Conservation (phyloP, 176 grass and related monocot genomes). For the Oryza brachyantha region DNA sequence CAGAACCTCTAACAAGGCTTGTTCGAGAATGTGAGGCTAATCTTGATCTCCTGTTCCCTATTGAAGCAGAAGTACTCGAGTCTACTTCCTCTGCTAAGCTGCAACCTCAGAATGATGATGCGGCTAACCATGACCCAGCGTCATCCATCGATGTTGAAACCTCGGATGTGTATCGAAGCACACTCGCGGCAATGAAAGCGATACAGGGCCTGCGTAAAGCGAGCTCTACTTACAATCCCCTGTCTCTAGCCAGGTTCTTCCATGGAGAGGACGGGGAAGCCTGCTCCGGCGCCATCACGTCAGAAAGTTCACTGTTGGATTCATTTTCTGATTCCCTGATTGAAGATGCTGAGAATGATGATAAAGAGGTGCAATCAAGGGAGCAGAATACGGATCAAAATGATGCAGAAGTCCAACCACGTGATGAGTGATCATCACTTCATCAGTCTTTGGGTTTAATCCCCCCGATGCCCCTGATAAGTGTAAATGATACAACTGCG, state of each 20-base stretch:
- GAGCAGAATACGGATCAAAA: slow-evolving; percentile 24
- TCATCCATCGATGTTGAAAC: slow-evolving; percentile 48
- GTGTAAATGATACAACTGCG: slow-evolving; percentile 32
- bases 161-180: slow-evolving; percentile 73
- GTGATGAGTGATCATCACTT: slow-evolving; percentile 32
- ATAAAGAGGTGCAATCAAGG: slow-evolving; percentile 53
- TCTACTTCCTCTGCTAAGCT: slow-evolving; percentile 46
- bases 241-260: slow-evolving; percentile 85
- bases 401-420: not conserved
- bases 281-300: slow-evolving; percentile 71
- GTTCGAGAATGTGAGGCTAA: slow-evolving; percentile 88
- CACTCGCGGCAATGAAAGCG: slow-evolving; percentile 76
- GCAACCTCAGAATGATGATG: slow-evolving; percentile 9
- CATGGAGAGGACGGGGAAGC: slow-evolving; percentile 62
- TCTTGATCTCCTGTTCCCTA: slow-evolving; percentile 84
- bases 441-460: slow-evolving; percentile 18
- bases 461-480: not conserved
- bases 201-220: slow-evolving; percentile 80
- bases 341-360: slow-evolving; percentile 54
- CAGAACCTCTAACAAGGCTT: slow-evolving; percentile 74
- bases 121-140: slow-evolving; percentile 7
- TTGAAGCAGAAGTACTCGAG: slow-evolving; percentile 85
- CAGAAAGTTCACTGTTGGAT: slow-evolving; percentile 56
- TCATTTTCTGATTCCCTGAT: slow-evolving; percentile 51
- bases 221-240: slow-evolving; percentile 85